Conservation (phyloP, 2,329 filamentous ascomycete species). For the Colletotrichum salicis region DNA sequence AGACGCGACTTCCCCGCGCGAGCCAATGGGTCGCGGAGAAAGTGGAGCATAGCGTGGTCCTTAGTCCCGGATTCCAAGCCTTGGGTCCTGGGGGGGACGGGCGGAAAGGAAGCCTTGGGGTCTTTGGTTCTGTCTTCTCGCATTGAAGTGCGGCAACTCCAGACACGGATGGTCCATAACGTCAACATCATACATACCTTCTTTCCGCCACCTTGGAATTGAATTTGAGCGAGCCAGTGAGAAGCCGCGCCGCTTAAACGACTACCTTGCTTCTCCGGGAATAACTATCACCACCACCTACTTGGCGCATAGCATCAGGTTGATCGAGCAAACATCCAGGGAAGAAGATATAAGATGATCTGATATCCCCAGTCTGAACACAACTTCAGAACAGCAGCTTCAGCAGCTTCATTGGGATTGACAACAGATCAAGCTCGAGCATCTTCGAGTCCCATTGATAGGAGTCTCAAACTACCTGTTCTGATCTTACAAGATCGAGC, state of each 20-base stretch:
- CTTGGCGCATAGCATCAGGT: conserved; percentile 11
- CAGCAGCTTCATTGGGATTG: background rate
- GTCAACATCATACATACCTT: conserved; percentile 16
- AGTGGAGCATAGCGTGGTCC: conserved; percentile 18
- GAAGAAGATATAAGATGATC: conserved; percentile 27
- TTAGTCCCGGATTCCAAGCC: conserved; percentile 18
- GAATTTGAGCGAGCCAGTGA: conserved; percentile 34
- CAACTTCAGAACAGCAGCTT: background rate
- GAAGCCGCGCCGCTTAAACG: conserved; percentile 6
- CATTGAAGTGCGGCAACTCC: conserved; percentile 4
- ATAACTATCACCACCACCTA: conserved; percentile 10
- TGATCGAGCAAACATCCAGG: background rate
- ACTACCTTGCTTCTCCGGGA: conserved; percentile 4
- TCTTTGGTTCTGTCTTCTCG: background rate
- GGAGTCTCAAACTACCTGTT: background rate
- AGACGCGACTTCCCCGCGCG: conserved; percentile 24
- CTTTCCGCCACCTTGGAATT: conserved; percentile 23
- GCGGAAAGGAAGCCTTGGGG: background rate
- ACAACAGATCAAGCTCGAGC: background rate
- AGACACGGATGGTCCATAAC: conserved; percentile 21
- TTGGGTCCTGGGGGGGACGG: background rate
- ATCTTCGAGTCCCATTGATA: background rate
- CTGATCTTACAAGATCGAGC: background rate
- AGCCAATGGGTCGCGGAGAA: conserved; percentile 32
- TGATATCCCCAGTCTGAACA: conserved; percentile 5